Evolutionary conservation across 164 flowering plant genomes (phyloP).

Genomic region (Magnolia officinalis): DNA sequence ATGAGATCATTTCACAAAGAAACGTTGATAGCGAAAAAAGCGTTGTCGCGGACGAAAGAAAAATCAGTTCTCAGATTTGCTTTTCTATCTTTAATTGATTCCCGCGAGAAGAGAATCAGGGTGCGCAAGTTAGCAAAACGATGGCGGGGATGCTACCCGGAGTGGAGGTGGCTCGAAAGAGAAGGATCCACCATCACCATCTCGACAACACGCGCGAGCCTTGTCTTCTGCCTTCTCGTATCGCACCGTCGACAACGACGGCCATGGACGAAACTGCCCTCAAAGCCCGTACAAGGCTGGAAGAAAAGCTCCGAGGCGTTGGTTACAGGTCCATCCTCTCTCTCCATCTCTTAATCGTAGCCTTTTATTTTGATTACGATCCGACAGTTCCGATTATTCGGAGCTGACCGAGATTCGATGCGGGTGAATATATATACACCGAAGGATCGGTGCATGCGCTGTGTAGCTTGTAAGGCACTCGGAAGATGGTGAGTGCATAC

Average conservation of each 20-base stretch:
- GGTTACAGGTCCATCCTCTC: conserved; percentile 13
- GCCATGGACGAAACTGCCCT: conserved; percentile 34
- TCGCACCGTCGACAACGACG: background rate
- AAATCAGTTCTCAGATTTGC: no score
- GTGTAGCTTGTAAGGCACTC: no score
- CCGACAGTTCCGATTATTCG: no score
- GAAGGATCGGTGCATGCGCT: no score
- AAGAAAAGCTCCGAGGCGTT: conserved; percentile 29
- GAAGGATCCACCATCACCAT: conserved; percentile 17
- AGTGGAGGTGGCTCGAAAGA: conserved; percentile 33
- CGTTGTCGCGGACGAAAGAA: no score
- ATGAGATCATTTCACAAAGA: no score
- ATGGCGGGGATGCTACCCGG: conserved; percentile 47
- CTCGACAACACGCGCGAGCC: conserved; percentile 13
- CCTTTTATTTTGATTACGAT: no score
- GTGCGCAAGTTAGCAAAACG: background rate
- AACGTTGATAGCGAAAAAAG: no score
- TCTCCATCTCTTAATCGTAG: background rate
- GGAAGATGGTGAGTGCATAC: no score
- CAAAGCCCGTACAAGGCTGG: conserved; percentile 36
- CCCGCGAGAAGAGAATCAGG: background rate
- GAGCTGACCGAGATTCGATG: no score
- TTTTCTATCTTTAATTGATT: no score
- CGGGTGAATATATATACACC: no score
- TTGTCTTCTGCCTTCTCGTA: conserved; percentile 1